phyloP scores from a whole-genome alignment of 106 monocot genomes.

The Agapanthus africanus region DNA sequence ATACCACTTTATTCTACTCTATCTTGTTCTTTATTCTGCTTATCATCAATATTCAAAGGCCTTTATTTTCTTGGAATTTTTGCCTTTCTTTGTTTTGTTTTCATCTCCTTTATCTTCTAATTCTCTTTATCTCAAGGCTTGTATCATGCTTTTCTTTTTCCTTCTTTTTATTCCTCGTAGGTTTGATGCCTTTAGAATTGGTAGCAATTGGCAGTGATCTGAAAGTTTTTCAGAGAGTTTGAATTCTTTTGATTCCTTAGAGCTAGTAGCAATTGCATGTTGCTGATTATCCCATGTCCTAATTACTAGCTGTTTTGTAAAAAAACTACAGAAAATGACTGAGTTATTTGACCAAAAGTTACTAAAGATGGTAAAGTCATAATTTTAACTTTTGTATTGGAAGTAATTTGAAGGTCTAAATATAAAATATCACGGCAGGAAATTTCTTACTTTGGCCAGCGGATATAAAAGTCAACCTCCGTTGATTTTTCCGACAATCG shows the following conservation, averaged over 20 bases:
- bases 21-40: constrained; percentile 7
- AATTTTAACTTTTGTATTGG: too few relatives aligned
- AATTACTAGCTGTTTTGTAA: too few relatives aligned
- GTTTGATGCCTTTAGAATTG: background rate
- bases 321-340: too few relatives aligned
- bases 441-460: too few relatives aligned
- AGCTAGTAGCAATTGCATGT: too few relatives aligned
- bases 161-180: constrained; percentile 5
- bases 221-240: background rate
- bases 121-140: constrained; percentile 12
- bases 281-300: too few relatives aligned
- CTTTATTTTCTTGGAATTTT: constrained; percentile 5
- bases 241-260: background rate
- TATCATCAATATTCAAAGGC: background rate
- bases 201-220: background rate
- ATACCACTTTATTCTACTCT: background rate
- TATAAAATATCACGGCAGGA: too few relatives aligned
- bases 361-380: too few relatives aligned
- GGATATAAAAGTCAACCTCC: too few relatives aligned
- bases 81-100: constrained; percentile 2
- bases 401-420: too few relatives aligned
- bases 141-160: background rate
- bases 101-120: constrained; percentile 9
- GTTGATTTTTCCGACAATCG: too few relatives aligned
- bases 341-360: too few relatives aligned